A percentile compares a stretch with the other conserved stretches of the same genome.
Conservation (phyloP, 495 filamentous ascomycete genomes). For the Neurospora sp. region DNA sequence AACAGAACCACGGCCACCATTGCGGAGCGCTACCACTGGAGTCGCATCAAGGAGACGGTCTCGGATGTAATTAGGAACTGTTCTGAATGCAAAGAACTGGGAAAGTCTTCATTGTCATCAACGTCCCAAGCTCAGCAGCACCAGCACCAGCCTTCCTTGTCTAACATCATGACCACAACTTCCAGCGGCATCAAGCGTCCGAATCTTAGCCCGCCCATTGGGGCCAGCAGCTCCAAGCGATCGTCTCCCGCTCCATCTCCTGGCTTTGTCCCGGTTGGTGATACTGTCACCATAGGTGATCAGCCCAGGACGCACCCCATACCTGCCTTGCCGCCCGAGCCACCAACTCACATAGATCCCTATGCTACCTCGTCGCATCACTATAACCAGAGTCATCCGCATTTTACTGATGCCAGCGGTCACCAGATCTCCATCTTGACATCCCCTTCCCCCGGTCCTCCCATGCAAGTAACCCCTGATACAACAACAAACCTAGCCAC, state of each 20-base stretch:
- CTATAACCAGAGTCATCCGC: neutral
- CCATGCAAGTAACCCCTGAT: neutral
- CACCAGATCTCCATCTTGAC: slow-evolving; percentile 26
- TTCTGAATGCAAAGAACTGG: slow-evolving; percentile 74
- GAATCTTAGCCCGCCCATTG: slow-evolving; percentile 5
- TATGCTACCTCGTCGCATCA: slow-evolving; percentile 17
- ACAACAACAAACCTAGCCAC: neutral
- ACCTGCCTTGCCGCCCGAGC: slow-evolving; percentile 18
- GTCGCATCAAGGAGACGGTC: slow-evolving; percentile 97
- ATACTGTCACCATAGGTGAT: neutral
- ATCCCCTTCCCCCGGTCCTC: slow-evolving; percentile 6
- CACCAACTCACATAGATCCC: slow-evolving; percentile 11
- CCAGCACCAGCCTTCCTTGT: neutral
- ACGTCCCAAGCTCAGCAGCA: slow-evolving; percentile 10
- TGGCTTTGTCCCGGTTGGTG: neutral
- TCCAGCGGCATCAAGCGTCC: slow-evolving; percentile 19
- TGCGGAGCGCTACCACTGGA: slow-evolving; percentile 93
- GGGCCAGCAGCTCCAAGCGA: slow-evolving; percentile 18
- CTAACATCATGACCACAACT: neutral
- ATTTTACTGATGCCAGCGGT: slow-evolving; percentile 24
- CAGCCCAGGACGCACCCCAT: slow-evolving; percentile 4
- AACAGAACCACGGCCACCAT: slow-evolving; percentile 97
- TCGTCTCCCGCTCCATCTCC: slow-evolving; percentile 18
- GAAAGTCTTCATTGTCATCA: slow-evolving; percentile 36
- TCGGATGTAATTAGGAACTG: slow-evolving; percentile 90